Evolutionary conservation across 2,329 filamentous ascomycete genomes (phyloP).

Genomic region (Talaromyces verruculosus): DNA sequence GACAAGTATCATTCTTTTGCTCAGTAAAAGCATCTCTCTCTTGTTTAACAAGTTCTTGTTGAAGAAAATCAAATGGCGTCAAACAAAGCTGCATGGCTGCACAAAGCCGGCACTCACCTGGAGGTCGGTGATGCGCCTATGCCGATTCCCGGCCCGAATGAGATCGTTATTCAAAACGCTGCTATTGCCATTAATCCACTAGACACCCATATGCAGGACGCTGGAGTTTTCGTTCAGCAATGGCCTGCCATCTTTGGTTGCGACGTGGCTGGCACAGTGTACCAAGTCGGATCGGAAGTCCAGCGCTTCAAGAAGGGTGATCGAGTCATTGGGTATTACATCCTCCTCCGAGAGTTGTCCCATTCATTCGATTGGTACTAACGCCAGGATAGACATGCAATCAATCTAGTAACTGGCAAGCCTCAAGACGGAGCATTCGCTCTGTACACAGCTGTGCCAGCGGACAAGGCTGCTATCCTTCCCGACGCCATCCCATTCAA

Average conservation of each 20-base stretch:
- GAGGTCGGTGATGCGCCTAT: constrained; percentile 18
- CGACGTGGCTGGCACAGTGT: constrained; percentile 18
- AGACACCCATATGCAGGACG: constrained; percentile 22
- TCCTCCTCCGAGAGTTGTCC: neutral
- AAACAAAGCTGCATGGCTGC: constrained; percentile 24
- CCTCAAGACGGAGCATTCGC: constrained; percentile 17
- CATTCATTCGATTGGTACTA: neutral
- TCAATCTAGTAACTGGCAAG: constrained; percentile 16
- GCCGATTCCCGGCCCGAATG: constrained; percentile 15
- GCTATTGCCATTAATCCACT: constrained; percentile 23
- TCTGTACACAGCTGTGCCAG: constrained; percentile 18
- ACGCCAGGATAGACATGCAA: constrained; percentile 7
- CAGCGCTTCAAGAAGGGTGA: constrained; percentile 31
- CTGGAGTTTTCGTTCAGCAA: constrained; percentile 17
- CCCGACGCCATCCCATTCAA: constrained; percentile 7
- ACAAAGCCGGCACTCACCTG: constrained; percentile 14
- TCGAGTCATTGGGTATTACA: constrained; percentile 28
- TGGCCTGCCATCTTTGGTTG: constrained; percentile 17
- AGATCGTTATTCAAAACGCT: constrained; percentile 22
- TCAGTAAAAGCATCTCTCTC: too few relatives aligned
- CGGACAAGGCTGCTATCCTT: constrained; percentile 16
- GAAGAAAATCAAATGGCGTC: neutral
- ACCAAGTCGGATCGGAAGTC: constrained; percentile 8
- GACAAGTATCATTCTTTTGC: neutral
- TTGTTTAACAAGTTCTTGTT: neutral